Base-by-base conservation (phyloP, 106 monocot species). In the Chionographis japonica region DNA sequence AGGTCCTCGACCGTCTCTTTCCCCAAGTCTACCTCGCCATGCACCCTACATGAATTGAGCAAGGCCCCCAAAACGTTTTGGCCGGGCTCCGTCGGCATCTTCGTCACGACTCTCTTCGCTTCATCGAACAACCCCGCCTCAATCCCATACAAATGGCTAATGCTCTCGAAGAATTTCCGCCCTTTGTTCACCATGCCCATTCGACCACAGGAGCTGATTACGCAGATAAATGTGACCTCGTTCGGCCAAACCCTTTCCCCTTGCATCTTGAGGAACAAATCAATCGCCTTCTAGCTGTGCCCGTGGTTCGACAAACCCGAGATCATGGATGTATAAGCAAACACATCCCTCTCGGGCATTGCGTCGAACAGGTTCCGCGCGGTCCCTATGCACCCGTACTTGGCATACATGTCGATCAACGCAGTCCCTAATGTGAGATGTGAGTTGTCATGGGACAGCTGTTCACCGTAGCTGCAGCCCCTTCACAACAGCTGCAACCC, bases 251-350 rank as follows among this genome's bases (percentile, higher is more conserved):
- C 79, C 0, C 72, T 71, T 64, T 95, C 85, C 15, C 52, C 70
- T 60, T 82, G 69, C 95, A 95, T 91, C 43, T 46, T 66, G 8
- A 11, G 27, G 65, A 86, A 91, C 61, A 95, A 35, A 16, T 67
- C 76, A 9, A 95, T 68, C 7, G 86, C 90, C 71, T 78, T 61
- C 64, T 69, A 37, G 57, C 83, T 74, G 37, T 72, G 74, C 16
- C 91, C 86, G 18, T 81, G 77, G 40, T 86, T 86, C 1, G 85
- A 88, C n/a, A 95, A 64, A 3, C 91, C 95, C 1, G 88, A 88
- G 50, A 95, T 89, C 86, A 95, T 84, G 2, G 88, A 42, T 0
- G 95, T 86, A 65, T 77, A 95, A 8, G 88, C 88, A 67, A 86
- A 88, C 7, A 92, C 95, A 76, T 95, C 91, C 55, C 80, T 84